A percentile compares a stretch with the other conserved stretches of the same genome.
Evolutionary conservation across 2,329 filamentous ascomycete genomes (phyloP).

Genomic region (Cladosporium austrohemisphaericum): DNA sequence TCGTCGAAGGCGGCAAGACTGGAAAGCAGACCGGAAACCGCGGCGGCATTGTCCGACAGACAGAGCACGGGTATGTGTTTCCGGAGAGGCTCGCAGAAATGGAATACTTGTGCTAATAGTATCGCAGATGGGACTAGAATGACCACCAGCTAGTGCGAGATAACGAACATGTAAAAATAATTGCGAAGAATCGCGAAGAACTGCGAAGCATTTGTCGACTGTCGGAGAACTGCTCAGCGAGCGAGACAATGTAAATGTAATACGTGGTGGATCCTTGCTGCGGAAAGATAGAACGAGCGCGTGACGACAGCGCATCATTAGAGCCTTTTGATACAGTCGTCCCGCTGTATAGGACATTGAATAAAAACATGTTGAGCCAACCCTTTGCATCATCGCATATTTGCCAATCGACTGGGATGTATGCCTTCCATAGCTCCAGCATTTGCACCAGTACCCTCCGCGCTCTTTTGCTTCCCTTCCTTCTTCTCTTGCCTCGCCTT

Average conservation of each 20-base stretch:
- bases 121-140: conserved; percentile 9
- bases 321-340: not conserved
- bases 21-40: conserved; percentile 67
- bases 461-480: conserved; percentile 30
- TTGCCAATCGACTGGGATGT: conserved; percentile 34
- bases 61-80: conserved; percentile 67
- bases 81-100: not conserved
- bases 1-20: conserved; percentile 82
- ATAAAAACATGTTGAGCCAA: not conserved
- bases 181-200: conserved; percentile 6
- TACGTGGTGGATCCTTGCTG: not conserved
- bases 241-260: conserved; percentile 3
- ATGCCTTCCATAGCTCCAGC: conserved; percentile 24
- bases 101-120: not conserved
- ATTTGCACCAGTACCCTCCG: conserved; percentile 14
- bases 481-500: conserved; percentile 42
- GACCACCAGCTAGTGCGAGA: not conserved
- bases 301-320: not conserved
- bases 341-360: conserved; percentile 1
- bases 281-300: not conserved
- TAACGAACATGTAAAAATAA: conserved; percentile 6
- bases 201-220: conserved; percentile 8
- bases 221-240: not conserved
- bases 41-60: conserved; percentile 68
- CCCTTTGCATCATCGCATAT: conserved; percentile 16